Evolutionary conservation across 2,329 filamentous ascomycete species (phyloP).

Genomic region (Ceratocystis alfenasii): DNA sequence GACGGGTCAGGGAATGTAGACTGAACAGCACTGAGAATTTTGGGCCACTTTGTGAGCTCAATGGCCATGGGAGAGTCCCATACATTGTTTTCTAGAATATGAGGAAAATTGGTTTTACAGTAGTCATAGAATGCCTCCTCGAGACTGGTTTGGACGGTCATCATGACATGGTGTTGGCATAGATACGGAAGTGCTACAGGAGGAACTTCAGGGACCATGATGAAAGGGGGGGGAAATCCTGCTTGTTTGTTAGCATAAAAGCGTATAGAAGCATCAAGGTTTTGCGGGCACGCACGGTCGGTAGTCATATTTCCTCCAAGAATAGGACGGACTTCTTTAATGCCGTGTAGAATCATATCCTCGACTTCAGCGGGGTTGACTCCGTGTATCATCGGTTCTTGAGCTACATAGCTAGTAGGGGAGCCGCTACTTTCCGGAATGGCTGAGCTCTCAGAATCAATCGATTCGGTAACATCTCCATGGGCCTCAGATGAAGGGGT

Average conservation of each 20-base stretch:
- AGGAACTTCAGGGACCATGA: constrained; percentile 7
- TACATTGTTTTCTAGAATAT: not conserved
- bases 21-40: constrained; percentile 5
- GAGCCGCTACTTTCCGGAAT: not conserved
- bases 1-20: constrained; percentile 13
- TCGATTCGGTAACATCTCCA: not conserved
- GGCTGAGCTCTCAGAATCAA: not conserved
- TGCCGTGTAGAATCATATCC: constrained; percentile 2
- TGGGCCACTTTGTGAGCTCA: constrained; percentile 18
- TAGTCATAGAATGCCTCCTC: constrained; percentile 16
- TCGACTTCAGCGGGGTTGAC: not conserved
- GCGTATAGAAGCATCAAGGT: not conserved
- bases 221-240: constrained; percentile 13
- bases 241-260: not conserved
- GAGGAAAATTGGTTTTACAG: constrained; percentile 13
- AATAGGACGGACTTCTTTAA: constrained; percentile 8
- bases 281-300: not conserved
- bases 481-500: not conserved
- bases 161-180: constrained; percentile 19
- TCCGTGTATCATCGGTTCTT: not conserved
- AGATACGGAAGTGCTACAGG: constrained; percentile 14
- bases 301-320: not conserved
- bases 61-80: constrained; percentile 17
- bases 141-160: constrained; percentile 6
- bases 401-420: no score